These are phyloP conservation scores for Periconia digitata DNA, from an alignment of 2,329 filamentous ascomycete genomes.

Conservation along the genomic window DNA sequence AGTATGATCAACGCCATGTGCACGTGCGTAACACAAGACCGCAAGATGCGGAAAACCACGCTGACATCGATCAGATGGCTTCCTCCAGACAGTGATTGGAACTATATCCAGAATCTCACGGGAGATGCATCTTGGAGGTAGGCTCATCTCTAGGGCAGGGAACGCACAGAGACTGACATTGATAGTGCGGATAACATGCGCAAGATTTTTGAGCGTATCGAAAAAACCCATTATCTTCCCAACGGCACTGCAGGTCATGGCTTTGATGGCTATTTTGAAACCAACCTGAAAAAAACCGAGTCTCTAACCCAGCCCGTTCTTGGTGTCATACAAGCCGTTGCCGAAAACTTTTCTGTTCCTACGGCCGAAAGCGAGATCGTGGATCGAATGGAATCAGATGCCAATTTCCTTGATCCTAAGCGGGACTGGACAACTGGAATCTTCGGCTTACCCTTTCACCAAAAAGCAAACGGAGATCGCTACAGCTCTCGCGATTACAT, in stretches of 20 bases:
- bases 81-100: constrained; percentile 61
- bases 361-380: constrained; percentile 52
- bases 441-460: constrained; percentile 60
- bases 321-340: constrained; percentile 34
- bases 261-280: constrained; percentile 58
- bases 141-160: not conserved
- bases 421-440: constrained; percentile 54
- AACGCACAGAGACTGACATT: not conserved
- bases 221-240: constrained; percentile 56
- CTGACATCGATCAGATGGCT: constrained; percentile 41
- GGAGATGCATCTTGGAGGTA: constrained; percentile 59
- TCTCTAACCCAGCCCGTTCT: constrained; percentile 47
- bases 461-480: constrained; percentile 51
- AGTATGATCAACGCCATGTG: constrained; percentile 58
- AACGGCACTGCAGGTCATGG: constrained; percentile 53
- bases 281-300: constrained; percentile 52
- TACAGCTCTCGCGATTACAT: constrained; percentile 60
- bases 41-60: constrained; percentile 46
- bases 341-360: constrained; percentile 42
- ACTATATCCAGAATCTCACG: constrained; percentile 59
- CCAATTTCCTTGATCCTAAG: constrained; percentile 49
- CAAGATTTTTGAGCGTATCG: constrained; percentile 55
- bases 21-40: constrained; percentile 5
- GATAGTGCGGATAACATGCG: constrained; percentile 50
- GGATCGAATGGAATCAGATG: constrained; percentile 49